Conservation (phyloP, 768 basidiomycete species). For the Calvatia gigantea region DNA sequence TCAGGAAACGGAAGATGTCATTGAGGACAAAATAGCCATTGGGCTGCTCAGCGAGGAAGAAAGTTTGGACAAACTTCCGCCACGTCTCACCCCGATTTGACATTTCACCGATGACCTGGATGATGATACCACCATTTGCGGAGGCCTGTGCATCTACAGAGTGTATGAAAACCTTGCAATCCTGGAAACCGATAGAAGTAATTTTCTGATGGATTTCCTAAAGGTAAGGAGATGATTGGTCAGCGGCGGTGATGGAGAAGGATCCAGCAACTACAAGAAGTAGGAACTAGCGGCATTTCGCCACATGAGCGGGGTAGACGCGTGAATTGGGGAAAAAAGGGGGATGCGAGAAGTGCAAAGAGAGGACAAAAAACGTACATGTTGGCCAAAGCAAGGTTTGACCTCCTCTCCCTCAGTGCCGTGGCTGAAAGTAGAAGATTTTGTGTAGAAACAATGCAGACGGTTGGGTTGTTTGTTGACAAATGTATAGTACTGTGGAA, state of each 20-base stretch:
- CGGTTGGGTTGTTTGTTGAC: slow-evolving; percentile 97
- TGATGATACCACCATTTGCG: slow-evolving; percentile 93
- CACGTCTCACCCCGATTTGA: slow-evolving; percentile 88
- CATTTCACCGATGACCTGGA: slow-evolving; percentile 99
- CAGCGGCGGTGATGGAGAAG: slow-evolving; percentile 5
- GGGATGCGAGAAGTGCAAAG: neutral
- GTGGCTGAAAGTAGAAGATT: slow-evolving; percentile 95
- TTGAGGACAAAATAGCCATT: slow-evolving; percentile 99
- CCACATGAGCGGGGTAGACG: neutral
- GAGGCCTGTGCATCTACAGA: slow-evolving; percentile 97
- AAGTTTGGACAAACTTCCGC: slow-evolving; percentile 99
- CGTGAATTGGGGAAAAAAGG: slow-evolving; percentile 7
- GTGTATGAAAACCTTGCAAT: slow-evolving; percentile 99
- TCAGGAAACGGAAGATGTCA: slow-evolving; percentile 99
- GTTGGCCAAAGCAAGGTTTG: slow-evolving; percentile 87
- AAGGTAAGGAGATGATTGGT: slow-evolving; percentile 10
- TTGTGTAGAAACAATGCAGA: slow-evolving; percentile 98
- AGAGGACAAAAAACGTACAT: slow-evolving; percentile 48
- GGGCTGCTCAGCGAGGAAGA: slow-evolving; percentile 99
- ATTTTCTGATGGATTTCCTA: slow-evolving; percentile 98
- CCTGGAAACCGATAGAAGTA: slow-evolving; percentile 87
- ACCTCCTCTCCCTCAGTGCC: slow-evolving; percentile 96
- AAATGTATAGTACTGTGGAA: slow-evolving; percentile 98
- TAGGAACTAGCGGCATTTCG: neutral
- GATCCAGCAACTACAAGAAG: neutral